These are phyloP conservation scores for Biscogniauxia mediterranea DNA, from an alignment of 2,329 filamentous ascomycete species.

Conservation along the genomic window DNA sequence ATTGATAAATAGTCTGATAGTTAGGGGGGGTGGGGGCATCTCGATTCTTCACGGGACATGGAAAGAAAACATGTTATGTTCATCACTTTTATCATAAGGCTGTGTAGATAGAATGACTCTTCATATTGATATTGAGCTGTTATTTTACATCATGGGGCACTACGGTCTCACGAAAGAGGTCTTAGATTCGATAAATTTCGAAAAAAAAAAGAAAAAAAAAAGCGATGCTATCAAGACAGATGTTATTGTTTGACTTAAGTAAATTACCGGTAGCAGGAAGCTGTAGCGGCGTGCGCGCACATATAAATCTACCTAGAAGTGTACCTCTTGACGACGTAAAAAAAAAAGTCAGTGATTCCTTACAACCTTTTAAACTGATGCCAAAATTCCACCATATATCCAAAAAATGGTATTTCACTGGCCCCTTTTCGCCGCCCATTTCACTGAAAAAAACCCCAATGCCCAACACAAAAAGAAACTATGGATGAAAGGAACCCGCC, in stretches of 20 bases:
- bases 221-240: not conserved
- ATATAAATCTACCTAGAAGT: not conserved
- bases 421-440: not conserved
- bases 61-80: too few relatives aligned
- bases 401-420: not conserved
- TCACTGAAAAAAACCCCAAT: not conserved
- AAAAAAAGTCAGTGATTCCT: not conserved
- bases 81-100: too few relatives aligned
- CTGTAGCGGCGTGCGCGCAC: not conserved
- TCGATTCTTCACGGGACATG: too few relatives aligned
- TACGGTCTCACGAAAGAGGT: too few relatives aligned
- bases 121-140: too few relatives aligned
- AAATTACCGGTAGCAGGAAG: not conserved
- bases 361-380: not conserved
- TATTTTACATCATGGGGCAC: too few relatives aligned
- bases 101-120: too few relatives aligned
- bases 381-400: not conserved
- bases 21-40: too few relatives aligned
- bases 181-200: too few relatives aligned
- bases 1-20: constrained; percentile 9
- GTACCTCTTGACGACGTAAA: not conserved
- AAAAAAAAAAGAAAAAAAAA: not conserved
- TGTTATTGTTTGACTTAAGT: not conserved
- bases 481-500: not conserved
- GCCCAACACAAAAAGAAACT: too few relatives aligned